These are phyloP conservation scores for Raffaelea arxii DNA, from an alignment of 2,329 filamentous ascomycete genomes.

Conservation along the genomic window DNA sequence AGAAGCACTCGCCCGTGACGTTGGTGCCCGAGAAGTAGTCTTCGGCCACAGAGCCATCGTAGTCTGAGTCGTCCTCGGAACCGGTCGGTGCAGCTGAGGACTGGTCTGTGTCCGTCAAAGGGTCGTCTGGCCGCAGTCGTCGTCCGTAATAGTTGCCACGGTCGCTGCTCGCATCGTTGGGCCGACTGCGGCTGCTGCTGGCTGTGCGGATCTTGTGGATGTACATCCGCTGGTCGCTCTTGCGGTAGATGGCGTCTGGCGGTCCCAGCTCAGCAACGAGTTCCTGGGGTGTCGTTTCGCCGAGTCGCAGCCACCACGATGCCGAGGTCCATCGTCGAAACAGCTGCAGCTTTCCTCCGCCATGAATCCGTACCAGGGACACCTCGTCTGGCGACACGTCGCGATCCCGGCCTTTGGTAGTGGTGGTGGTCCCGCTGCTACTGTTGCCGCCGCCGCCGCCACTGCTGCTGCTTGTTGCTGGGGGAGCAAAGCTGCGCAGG, in stretches of 20 bases:
- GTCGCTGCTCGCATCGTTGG: constrained; percentile 33
- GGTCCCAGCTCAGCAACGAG: constrained; percentile 83
- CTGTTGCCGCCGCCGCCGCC: too few species aligned
- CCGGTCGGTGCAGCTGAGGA: constrained; percentile 63
- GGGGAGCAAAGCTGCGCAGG: constrained; percentile 59
- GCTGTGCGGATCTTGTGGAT: constrained; percentile 61
- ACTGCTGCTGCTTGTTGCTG: constrained; percentile 37
- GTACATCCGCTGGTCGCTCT: constrained; percentile 79
- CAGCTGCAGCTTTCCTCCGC: constrained; percentile 69
- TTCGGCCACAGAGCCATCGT: constrained; percentile 44
- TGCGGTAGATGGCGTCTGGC: constrained; percentile 87
- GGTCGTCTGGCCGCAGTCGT: constrained; percentile 33
- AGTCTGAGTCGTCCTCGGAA: constrained; percentile 59
- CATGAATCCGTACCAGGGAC: constrained; percentile 67
- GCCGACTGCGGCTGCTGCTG: constrained; percentile 39
- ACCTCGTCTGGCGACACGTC: constrained; percentile 84
- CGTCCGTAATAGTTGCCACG: constrained; percentile 28
- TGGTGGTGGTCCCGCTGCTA: not conserved
- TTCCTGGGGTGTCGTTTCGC: constrained; percentile 86
- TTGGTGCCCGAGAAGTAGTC: constrained; percentile 42
- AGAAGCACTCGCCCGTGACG: constrained; percentile 71
- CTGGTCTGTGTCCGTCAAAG: constrained; percentile 60
- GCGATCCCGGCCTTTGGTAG: constrained; percentile 36
- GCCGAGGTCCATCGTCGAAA: constrained; percentile 48
- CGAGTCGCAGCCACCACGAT: constrained; percentile 60